These are phyloP conservation scores for Aureococcus anophagefferens DNA, from an alignment of 108 stramenopile species.

Conservation along the genomic window DNA sequence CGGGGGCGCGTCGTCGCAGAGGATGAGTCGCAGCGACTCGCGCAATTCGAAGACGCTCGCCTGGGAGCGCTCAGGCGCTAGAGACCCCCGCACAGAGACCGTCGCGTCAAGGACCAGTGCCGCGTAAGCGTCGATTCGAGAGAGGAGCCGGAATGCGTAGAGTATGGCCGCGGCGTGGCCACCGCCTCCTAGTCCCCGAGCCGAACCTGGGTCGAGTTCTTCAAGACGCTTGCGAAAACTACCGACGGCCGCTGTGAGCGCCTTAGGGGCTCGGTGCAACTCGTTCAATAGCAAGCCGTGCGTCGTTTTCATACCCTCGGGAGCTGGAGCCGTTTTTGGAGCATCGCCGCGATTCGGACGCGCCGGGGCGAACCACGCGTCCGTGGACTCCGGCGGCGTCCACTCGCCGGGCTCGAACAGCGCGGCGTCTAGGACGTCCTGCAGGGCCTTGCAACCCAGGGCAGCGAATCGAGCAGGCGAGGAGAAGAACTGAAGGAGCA, in stretches of 20 bases:
- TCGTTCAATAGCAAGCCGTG: slow-evolving; percentile 30
- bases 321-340: neutral
- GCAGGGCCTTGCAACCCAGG: slow-evolving; percentile 71
- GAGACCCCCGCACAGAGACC: neutral
- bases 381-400: slow-evolving; percentile 60
- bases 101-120: slow-evolving; percentile 61
- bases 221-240: slow-evolving; percentile 7
- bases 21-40: neutral
- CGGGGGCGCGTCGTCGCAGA: neutral
- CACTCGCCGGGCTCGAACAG: slow-evolving; percentile 88
- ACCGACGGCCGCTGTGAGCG: slow-evolving; percentile 11
- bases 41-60: neutral
- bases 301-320: slow-evolving; percentile 14
- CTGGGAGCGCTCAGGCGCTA: neutral
- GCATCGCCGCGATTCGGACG: neutral
- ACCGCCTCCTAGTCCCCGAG: neutral
- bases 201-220: slow-evolving; percentile 24
- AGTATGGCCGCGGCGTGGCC: slow-evolving; percentile 73
- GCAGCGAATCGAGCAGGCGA: slow-evolving; percentile 75
- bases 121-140: slow-evolving; percentile 80
- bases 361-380: slow-evolving; percentile 2
- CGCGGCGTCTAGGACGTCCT: slow-evolving; percentile 84
- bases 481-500: slow-evolving; percentile 88
- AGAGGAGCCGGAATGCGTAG: slow-evolving; percentile 84
- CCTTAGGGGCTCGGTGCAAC: slow-evolving; percentile 12